Base-by-base conservation (phyloP, 2,329 filamentous ascomycete genomes). In the Curvularia eragrostidis region DNA sequence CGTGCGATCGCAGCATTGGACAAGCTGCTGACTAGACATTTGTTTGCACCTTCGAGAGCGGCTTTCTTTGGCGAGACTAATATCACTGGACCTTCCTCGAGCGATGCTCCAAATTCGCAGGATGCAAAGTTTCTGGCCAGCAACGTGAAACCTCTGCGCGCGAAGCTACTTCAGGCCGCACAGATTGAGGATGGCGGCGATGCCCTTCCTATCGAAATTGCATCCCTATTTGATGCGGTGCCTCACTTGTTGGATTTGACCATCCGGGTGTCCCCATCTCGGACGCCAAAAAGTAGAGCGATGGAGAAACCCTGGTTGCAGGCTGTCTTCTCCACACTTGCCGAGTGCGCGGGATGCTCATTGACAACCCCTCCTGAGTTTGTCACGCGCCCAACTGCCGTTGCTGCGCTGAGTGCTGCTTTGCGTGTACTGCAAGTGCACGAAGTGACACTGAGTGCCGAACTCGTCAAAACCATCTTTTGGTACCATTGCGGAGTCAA, bases 281-380 rank as follows among this genome's bases (percentile, higher is more conserved):
- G 72, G 18, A 80, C 76, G 3, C 75, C 77, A 8, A 78, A 75
- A 53, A 73, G 75, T 54, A 77, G 73, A 21, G 63, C 74, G 9
- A 66, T 73, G 7, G 80, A 82, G 58, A 70, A 68, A 38, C 75
- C 80, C 3, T 83, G 81, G 81, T 68, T 81, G 9, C 78, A 82
- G 50, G 67, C 71, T 12, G 65, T 78, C 8, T 78, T 81, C 47
- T 54, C 68, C 5, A 70, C 72, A 1, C 68, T 82, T 8, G 62
- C 69, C 5, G 71, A 76, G 48, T 79, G 75, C 59, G 63, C 66
- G 46, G 68, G 68, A 39, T 75, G 69, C 57, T 64, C 73, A 13
- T 34, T 74, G 38, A 56, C 59, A n/a, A 41, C 62, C 18, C 64
- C 68, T 6, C 66, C 69, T 5, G 59, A 66, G n/a, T 68, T 65